A percentile compares a stretch with the other conserved stretches of the same genome.
Conservation (phyloP, 805 yeast genomes). For the Wickerhamiella bombiphila region DNA sequence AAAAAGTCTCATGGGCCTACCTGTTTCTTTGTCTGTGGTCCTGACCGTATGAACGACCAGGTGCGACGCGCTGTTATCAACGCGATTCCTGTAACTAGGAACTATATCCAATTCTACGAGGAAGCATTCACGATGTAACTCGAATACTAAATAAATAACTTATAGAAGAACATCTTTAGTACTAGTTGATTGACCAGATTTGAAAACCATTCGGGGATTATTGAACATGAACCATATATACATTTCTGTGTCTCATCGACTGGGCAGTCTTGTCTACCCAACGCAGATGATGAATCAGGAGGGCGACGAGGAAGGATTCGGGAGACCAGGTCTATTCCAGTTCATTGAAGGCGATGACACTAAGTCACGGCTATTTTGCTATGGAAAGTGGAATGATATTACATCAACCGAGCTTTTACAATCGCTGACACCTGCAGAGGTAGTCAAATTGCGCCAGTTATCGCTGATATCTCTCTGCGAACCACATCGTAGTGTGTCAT, state of each 20-base stretch:
- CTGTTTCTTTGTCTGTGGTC: slow-evolving; percentile 50
- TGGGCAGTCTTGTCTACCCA: too few species aligned
- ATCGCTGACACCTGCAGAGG: slow-evolving; percentile 8
- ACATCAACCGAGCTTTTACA: too few species aligned
- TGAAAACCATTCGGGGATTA: too few species aligned
- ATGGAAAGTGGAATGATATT: background rate
- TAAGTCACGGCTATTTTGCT: background rate
- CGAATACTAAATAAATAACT: too few species aligned
- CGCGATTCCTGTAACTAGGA: slow-evolving; percentile 27
- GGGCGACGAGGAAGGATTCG: too few species aligned
- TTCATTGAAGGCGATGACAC: slow-evolving; percentile 1
- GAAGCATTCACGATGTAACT: slow-evolving; percentile 53
- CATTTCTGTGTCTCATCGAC: too few species aligned
- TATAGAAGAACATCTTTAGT: too few species aligned
- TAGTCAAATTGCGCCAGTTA: slow-evolving; percentile 16
- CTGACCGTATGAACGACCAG: slow-evolving; percentile 41
- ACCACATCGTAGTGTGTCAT: slow-evolving; percentile 8
- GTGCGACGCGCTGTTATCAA: slow-evolving; percentile 35
- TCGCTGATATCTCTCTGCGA: slow-evolving; percentile 13
- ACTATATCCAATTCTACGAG: slow-evolving; percentile 52
- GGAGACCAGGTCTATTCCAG: slow-evolving; percentile 2
- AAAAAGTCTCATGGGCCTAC: too few species aligned
- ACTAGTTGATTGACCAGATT: too few species aligned
- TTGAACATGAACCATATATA: too few species aligned
- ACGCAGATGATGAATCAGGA: too few species aligned